Conservation (phyloP, 2,329 filamentous ascomycete genomes). For the Phyllachora maydis region DNA sequence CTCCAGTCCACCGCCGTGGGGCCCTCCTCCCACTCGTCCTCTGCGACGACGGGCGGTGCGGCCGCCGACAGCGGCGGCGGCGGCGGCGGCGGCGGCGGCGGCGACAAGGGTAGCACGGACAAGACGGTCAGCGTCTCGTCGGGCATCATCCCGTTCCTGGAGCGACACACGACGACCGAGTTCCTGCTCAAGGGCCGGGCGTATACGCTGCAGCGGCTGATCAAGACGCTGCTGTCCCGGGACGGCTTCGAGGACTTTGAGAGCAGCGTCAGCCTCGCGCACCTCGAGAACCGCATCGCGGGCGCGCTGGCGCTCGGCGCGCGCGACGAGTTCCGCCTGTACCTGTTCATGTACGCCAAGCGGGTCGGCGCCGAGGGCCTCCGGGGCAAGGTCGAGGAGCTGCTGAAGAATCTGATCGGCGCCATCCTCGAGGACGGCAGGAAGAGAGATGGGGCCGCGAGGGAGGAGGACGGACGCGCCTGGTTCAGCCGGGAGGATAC, state of each 20-base stretch:
- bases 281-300: constrained; percentile 85
- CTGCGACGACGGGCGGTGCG: no score
- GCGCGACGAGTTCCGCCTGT: constrained; percentile 80
- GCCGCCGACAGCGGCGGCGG: no score
- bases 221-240: constrained; percentile 71
- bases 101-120: constrained; percentile 19
- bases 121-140: constrained; percentile 51
- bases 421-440: constrained; percentile 44
- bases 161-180: constrained; percentile 87
- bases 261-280: constrained; percentile 75
- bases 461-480: constrained; percentile 24
- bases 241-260: constrained; percentile 90
- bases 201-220: constrained; percentile 74
- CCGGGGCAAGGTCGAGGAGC: constrained; percentile 76
- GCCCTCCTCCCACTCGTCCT: constrained; percentile 24
- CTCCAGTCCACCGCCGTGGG: constrained; percentile 52
- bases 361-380: constrained; percentile 79
- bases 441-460: constrained; percentile 19
- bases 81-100: no score
- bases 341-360: constrained; percentile 97
- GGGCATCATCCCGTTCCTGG: constrained; percentile 80
- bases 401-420: constrained; percentile 64
- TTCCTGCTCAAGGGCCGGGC: constrained; percentile 80
- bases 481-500: constrained; percentile 49
- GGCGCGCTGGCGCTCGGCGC: constrained; percentile 70